Percentiles rank a stretch among this genome's conserved stretches.
phyloP scores from a whole-genome alignment of 257 asterid genomes.

The Schizonepeta tenuifolia region DNA sequence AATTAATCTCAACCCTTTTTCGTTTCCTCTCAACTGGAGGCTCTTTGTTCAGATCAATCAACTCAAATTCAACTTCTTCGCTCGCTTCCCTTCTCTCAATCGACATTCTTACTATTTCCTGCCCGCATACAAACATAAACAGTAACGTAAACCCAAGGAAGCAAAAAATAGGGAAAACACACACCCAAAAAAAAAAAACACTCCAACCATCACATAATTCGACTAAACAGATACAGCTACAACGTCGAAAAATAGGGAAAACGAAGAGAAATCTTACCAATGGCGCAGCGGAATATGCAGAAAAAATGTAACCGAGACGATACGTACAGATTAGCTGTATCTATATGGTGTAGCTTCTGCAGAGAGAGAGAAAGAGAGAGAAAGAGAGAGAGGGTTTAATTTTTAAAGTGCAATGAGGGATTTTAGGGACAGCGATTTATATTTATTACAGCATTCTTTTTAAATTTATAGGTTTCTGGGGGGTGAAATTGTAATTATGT shows the following conservation, averaged over 20 bases:
- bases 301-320: slow-evolving; percentile 34
- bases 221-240: slow-evolving; percentile 17
- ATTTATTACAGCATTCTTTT: slow-evolving; percentile 29
- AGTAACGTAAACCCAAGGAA: slow-evolving; percentile 26
- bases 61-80: slow-evolving; percentile 43
- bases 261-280: slow-evolving; percentile 40
- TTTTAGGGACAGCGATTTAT: slow-evolving; percentile 38
- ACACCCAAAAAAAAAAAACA: neutral
- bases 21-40: slow-evolving; percentile 56
- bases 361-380: slow-evolving; percentile 29
- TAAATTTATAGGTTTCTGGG: neutral
- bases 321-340: slow-evolving; percentile 46
- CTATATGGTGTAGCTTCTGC: slow-evolving; percentile 36
- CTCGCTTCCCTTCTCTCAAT: slow-evolving; percentile 37
- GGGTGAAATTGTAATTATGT: slow-evolving; percentile 32
- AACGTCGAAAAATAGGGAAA: neutral
- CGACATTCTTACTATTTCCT: slow-evolving; percentile 33
- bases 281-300: slow-evolving; percentile 30
- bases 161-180: neutral
- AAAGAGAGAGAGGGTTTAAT: slow-evolving; percentile 41
- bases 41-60: slow-evolving; percentile 60
- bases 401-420: slow-evolving; percentile 34
- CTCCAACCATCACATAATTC: slow-evolving; percentile 17
- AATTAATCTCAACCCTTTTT: slow-evolving; percentile 42
- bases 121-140: slow-evolving; percentile 24